Percentiles rank a stretch among this genome's conserved stretches.
These are phyloP conservation scores for Pseudozyma sp. DNA, from an alignment of 1,284 basidiomycete genomes.

Conservation along the genomic window DNA sequence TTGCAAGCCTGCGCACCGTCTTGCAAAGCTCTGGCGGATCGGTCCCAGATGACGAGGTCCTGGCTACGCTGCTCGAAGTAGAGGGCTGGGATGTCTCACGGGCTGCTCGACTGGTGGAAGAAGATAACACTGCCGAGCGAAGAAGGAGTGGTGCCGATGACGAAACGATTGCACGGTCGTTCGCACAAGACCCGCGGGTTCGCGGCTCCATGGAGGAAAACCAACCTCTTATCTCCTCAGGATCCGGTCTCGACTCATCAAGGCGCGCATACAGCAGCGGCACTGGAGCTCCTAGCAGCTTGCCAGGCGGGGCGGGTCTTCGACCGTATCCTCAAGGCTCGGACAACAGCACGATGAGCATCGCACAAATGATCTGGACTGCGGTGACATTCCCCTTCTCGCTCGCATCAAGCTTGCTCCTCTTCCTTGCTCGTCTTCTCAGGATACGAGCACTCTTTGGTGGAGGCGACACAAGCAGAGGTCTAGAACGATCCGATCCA, in stretches of 20 bases:
- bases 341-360: slow-evolving; percentile 11
- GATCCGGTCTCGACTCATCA: not conserved
- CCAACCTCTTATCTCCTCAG: slow-evolving; percentile 1
- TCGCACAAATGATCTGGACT: slow-evolving; percentile 49
- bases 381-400: slow-evolving; percentile 51
- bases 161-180: slow-evolving; percentile 46
- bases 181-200: slow-evolving; percentile 30
- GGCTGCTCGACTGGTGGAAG: slow-evolving; percentile 40
- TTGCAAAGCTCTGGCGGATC: slow-evolving; percentile 23
- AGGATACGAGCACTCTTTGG: slow-evolving; percentile 37
- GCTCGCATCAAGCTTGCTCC: slow-evolving; percentile 40
- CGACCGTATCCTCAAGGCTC: slow-evolving; percentile 19
- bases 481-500: slow-evolving; percentile 26
- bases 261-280: not conserved
- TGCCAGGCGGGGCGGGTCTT: slow-evolving; percentile 36
- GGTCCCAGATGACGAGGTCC: slow-evolving; percentile 33
- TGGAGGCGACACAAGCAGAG: slow-evolving; percentile 1
- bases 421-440: slow-evolving; percentile 42
- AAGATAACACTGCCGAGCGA: slow-evolving; percentile 43
- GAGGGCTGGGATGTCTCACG: slow-evolving; percentile 49
- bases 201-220: slow-evolving; percentile 37
- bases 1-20: slow-evolving; percentile 34
- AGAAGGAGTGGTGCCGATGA: slow-evolving; percentile 50
- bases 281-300: slow-evolving; percentile 20
- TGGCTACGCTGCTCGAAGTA: slow-evolving; percentile 48